A percentile compares a stretch with the other conserved stretches of the same genome.
These are phyloP conservation scores for Diaporthe aspalathi DNA, from an alignment of 2,329 filamentous ascomycete genomes.

Conservation along the genomic window DNA sequence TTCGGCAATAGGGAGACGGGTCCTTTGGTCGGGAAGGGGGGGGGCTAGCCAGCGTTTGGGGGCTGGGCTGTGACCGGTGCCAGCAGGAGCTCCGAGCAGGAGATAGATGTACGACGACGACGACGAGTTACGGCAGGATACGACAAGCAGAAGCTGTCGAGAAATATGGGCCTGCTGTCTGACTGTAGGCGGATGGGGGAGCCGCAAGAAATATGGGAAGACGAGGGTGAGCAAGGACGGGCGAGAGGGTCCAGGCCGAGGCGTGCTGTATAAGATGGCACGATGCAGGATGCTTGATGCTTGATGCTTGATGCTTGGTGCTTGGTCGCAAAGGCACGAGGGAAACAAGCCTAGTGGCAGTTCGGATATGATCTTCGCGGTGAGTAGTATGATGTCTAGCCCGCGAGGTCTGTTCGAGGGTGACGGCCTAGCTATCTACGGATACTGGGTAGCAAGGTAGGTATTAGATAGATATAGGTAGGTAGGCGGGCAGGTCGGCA, in stretches of 20 bases:
- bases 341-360: conserved; percentile 14
- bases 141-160: background rate
- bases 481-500: too few relatives aligned
- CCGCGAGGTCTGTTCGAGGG: conserved; percentile 7
- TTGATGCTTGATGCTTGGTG: background rate
- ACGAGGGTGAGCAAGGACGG: conserved; percentile 14
- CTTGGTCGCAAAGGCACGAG: conserved; percentile 10
- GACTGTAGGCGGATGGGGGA: too few relatives aligned
- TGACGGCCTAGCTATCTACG: conserved; percentile 18
- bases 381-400: conserved; percentile 14
- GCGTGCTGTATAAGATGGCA: conserved; percentile 20
- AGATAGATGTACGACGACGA: background rate
- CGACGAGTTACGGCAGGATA: background rate
- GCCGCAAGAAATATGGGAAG: conserved; percentile 5
- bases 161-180: background rate
- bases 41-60: background rate
- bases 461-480: background rate
- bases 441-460: conserved; percentile 7
- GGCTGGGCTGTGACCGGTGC: background rate
- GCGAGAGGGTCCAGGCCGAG: background rate
- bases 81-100: conserved; percentile 6
- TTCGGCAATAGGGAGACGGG: conserved; percentile 18
- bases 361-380: background rate
- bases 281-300: too few relatives aligned
- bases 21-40: conserved; percentile 1